Conservation (phyloP, 192 early-diverging fungal genomes). For the Jimgerdemannia lactiflua region DNA sequence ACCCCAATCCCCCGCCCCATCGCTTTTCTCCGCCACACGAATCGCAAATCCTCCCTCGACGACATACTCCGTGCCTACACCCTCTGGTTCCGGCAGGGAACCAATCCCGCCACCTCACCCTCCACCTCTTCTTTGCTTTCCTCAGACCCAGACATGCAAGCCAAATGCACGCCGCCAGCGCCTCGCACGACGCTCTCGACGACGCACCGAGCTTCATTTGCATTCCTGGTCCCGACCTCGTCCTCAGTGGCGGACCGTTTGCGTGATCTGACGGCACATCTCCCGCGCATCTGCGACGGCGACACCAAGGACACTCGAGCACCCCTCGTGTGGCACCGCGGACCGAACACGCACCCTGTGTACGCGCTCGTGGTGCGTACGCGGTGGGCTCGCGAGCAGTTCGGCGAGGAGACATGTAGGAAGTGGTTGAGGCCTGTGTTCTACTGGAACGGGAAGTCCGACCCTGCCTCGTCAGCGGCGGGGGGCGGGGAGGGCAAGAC, state of each 20-base stretch:
- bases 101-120: neutral
- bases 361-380: constrained; percentile 56
- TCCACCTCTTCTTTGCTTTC: constrained; percentile 40
- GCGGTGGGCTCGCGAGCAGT: constrained; percentile 40
- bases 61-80: constrained; percentile 38
- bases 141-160: constrained; percentile 29
- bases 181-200: too few relatives aligned
- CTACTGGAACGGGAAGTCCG: constrained; percentile 60
- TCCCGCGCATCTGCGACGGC: constrained; percentile 43
- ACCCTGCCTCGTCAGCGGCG: constrained; percentile 19
- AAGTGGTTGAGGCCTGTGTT: constrained; percentile 48
- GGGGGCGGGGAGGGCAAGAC: neutral
- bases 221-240: too few relatives aligned
- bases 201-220: too few relatives aligned
- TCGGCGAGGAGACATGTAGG: constrained; percentile 31
- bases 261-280: constrained; percentile 24
- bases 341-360: constrained; percentile 57
- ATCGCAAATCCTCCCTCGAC: constrained; percentile 30
- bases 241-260: constrained; percentile 22
- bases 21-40: constrained; percentile 42
- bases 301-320: neutral
- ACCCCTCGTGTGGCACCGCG: constrained; percentile 53
- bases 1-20: constrained; percentile 40
- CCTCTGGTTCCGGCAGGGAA: constrained; percentile 11
- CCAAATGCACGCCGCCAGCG: too few relatives aligned